Evolutionary conservation across 345 rosid genomes (phyloP).

Genomic region (Eucalyptus grandis): DNA sequence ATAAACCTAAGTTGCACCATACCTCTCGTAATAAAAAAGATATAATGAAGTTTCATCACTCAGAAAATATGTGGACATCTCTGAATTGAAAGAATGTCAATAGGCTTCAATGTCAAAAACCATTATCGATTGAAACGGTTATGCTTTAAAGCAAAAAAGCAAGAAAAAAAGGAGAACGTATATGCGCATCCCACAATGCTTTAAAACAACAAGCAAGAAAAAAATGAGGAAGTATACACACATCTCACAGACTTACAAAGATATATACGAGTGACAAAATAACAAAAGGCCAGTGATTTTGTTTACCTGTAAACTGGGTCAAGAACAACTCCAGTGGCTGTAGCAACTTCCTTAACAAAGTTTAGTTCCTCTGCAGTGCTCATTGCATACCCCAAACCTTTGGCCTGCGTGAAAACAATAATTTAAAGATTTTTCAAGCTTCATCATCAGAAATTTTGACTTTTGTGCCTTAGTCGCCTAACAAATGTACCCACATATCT

Average conservation of each 20-base stretch:
- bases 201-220: not conserved
- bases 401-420: constrained; percentile 37
- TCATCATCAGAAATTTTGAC: not conserved
- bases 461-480: not conserved
- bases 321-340: constrained; percentile 66
- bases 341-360: constrained; percentile 71
- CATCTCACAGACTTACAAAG: not conserved
- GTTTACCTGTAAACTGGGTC: constrained; percentile 90
- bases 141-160: not conserved
- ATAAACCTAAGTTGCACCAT: not conserved
- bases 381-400: constrained; percentile 84
- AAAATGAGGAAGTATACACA: not conserved
- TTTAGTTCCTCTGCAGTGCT: constrained; percentile 69
- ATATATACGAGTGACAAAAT: not conserved
- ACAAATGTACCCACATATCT: not conserved
- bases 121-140: not conserved
- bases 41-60: not conserved
- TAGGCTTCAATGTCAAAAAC: not conserved
- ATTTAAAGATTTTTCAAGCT: not conserved
- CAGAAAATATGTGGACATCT: not conserved
- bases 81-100: not conserved
- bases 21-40: not conserved
- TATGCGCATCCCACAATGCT: not conserved
- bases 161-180: not conserved
- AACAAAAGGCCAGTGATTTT: not conserved